These are phyloP conservation scores for Stephania cephalantha DNA, from an alignment of 164 flowering plant genomes.

Conservation along the genomic window DNA sequence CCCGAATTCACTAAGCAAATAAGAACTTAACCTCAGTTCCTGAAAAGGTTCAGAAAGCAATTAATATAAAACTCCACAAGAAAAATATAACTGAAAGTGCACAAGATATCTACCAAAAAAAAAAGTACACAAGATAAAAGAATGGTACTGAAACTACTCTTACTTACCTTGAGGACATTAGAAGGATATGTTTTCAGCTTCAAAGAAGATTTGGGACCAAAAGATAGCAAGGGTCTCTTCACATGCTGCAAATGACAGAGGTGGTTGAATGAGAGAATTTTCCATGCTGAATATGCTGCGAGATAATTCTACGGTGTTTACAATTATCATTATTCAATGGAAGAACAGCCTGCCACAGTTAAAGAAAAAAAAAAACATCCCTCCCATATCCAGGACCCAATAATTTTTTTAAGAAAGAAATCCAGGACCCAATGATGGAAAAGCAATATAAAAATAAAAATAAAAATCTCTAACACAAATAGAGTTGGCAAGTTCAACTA, in stretches of 20 bases:
- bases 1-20: slow-evolving; percentile 61
- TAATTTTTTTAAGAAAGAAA: no score
- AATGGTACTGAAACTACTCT: neutral
- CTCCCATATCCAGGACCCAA: no score
- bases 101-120: neutral
- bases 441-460: no score
- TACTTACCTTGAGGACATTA: slow-evolving; percentile 73
- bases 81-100: neutral
- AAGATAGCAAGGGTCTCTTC: slow-evolving; percentile 71
- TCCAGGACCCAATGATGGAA: no score
- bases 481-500: no score
- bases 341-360: neutral
- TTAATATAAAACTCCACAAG: neutral
- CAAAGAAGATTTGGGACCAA: slow-evolving; percentile 90
- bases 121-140: neutral
- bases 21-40: slow-evolving; percentile 78
- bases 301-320: neutral
- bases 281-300: neutral
- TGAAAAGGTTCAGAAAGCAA: slow-evolving; percentile 22
- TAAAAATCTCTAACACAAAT: no score
- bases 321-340: neutral
- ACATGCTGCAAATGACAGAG: slow-evolving; percentile 58
- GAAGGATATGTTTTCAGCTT: slow-evolving; percentile 70
- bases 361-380: neutral
- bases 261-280: neutral